Conservation (phyloP, 176 grass and related monocot species). For the Typha latifolia region DNA sequence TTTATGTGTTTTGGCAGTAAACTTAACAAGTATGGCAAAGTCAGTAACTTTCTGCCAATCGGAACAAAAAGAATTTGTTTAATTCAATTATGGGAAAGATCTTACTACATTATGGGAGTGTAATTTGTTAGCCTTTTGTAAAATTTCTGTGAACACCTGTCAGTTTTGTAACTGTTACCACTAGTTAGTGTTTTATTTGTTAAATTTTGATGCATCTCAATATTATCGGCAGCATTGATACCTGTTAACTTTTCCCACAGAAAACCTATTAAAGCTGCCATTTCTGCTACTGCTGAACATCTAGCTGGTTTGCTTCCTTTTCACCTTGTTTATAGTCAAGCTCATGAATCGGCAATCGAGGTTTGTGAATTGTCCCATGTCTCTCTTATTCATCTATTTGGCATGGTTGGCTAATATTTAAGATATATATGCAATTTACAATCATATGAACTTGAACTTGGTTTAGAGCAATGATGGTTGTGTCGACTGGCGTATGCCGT, state of each 20-base stretch:
- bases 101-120: background rate
- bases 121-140: background rate
- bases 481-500: too few species aligned
- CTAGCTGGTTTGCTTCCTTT: conserved; percentile 78
- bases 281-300: conserved; percentile 81
- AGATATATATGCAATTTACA: background rate
- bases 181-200: background rate
- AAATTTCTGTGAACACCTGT: background rate
- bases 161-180: background rate
- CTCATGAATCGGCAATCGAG: conserved; percentile 94
- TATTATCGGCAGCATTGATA: background rate
- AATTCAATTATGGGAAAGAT: too few species aligned
- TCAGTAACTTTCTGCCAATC: too few species aligned
- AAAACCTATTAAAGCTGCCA: conserved; percentile 72
- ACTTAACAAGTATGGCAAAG: too few species aligned
- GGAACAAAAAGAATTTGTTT: too few species aligned
- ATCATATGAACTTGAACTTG: too few species aligned
- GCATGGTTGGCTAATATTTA: background rate
- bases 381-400: background rate
- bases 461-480: too few species aligned
- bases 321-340: conserved; percentile 75
- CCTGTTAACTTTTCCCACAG: conserved; percentile 18
- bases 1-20: too few species aligned
- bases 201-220: background rate
- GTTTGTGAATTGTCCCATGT: conserved; percentile 23